Conservation (phyloP, 1,139 yeast species). For the Yamadazyma oceani region DNA sequence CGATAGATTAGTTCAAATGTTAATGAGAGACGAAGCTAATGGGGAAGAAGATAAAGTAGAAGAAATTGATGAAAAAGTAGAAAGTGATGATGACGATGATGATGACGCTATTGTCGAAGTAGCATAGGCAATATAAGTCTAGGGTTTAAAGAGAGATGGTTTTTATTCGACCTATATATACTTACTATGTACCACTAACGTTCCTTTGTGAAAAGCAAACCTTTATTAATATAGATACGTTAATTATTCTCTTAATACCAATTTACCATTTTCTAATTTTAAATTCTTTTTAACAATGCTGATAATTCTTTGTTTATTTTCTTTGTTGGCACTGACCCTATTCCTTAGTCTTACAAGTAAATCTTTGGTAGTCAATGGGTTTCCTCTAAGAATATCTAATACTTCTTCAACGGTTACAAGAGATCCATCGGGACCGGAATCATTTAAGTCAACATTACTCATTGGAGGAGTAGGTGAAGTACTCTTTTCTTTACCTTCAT, state of each 20-base stretch:
- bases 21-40: constrained; percentile 85
- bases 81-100: constrained; percentile 31
- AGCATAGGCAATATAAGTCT: neutral
- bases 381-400: constrained; percentile 57
- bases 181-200: neutral
- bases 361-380: constrained; percentile 66
- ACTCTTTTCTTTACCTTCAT: constrained; percentile 11
- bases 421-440: constrained; percentile 42
- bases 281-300: constrained; percentile 68
- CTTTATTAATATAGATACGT: neutral
- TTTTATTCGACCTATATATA: neutral
- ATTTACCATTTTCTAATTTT: constrained; percentile 62
- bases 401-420: constrained; percentile 73
- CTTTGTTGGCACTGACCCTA: constrained; percentile 67
- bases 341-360: constrained; percentile 60
- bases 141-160: no score
- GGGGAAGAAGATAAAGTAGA: constrained; percentile 24
- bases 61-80: constrained; percentile 29
- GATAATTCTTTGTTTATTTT: constrained; percentile 68
- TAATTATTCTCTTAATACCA: constrained; percentile 53
- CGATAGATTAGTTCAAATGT: constrained; percentile 77
- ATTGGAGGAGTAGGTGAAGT: constrained; percentile 18
- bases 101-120: constrained; percentile 55
- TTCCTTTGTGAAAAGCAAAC: no score
- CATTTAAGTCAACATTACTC: constrained; percentile 27